Evolutionary conservation across 768 basidiomycete genomes (phyloP), one percentile per base, ranked within the genome.

Genomic region (Serpula lacrymans): DNA sequence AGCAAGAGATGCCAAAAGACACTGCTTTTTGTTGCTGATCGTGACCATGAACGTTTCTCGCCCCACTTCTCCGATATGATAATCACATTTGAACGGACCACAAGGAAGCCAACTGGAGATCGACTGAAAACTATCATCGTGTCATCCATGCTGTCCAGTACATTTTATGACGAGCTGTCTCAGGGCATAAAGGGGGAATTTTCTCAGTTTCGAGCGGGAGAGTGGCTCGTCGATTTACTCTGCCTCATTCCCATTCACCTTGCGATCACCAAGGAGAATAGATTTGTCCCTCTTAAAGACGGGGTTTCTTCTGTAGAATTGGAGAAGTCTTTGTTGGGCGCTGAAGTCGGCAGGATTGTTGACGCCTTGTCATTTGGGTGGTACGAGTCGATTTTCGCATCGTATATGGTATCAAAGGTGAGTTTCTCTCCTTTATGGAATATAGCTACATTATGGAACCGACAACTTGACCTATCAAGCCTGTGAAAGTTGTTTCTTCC

Each of bases 191-290:
- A 33, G 2, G 63, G 63, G 59, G 47, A 55, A 9, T 39, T 63
- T 4, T 76, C 77, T 3, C 46, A 48, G 4, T 74, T 72, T 44
- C 62, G 62, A 12, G 64, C 65, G 0, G 80, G 81, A 25, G 78
- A 83, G 53, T 82, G 82, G 82, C 53, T 82, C 0, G 77, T 76
- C 0, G 74, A 80, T 11, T 53, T 82, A 6, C 45, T 82, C 1
- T 82, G 80, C 41, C 59, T 82, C 22, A 80, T 82, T 31, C 80
- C 80, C 0, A 80, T 82, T 21, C 80, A 83, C 22, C 66, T 82
- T 22, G 81, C 80, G 0, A 51, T 83, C 17, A 74, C 77, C 3
- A 65, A 66, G 11, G 78, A 81, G 34, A 83, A 82, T 47, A 62
- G 77, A 0, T 82, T 82, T 43, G 46, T 82, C 6, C 80, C 81